Evolutionary conservation across 805 yeast genomes (phyloP).

Genomic region (Candida koratica): DNA sequence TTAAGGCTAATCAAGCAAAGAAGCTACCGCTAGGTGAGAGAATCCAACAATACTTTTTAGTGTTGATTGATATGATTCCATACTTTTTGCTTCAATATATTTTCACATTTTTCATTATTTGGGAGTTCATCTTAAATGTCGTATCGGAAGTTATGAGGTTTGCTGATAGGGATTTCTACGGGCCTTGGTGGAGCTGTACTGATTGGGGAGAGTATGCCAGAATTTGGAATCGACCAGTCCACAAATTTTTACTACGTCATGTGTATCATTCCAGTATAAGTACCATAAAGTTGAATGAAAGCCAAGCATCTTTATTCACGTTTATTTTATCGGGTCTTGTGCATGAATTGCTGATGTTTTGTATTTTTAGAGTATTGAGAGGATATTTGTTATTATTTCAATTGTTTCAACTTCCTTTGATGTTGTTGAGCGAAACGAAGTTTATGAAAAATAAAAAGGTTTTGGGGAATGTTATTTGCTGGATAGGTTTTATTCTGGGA

Average conservation of each 20-base stretch:
- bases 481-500: conserved; percentile 88
- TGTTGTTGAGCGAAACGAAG: conserved; percentile 56
- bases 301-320: conserved; percentile 70
- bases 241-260: conserved; percentile 81
- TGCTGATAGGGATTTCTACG: conserved; percentile 90
- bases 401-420: conserved; percentile 83
- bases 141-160: conserved; percentile 84
- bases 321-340: conserved; percentile 75
- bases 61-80: conserved; percentile 71
- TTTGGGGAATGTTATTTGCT: conserved; percentile 78
- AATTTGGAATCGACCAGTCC: conserved; percentile 94
- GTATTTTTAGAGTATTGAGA: conserved; percentile 72
- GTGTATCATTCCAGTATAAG: conserved; percentile 90
- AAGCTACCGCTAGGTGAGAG: conserved; percentile 45
- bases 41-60: conserved; percentile 47
- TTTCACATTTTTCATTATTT: conserved; percentile 79
- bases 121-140: conserved; percentile 91
- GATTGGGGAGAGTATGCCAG: conserved; percentile 93
- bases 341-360: conserved; percentile 92
- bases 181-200: conserved; percentile 96
- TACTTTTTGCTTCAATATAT: conserved; percentile 74
- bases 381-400: conserved; percentile 79
- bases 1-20: conserved; percentile 54
- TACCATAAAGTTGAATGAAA: conserved; percentile 60
- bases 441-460: conserved; percentile 52